A percentile compares a stretch with the other conserved stretches of the same genome.
These are phyloP conservation scores for Sisymbrium irio DNA, from an alignment of 345 rosid species.

Conservation along the genomic window DNA sequence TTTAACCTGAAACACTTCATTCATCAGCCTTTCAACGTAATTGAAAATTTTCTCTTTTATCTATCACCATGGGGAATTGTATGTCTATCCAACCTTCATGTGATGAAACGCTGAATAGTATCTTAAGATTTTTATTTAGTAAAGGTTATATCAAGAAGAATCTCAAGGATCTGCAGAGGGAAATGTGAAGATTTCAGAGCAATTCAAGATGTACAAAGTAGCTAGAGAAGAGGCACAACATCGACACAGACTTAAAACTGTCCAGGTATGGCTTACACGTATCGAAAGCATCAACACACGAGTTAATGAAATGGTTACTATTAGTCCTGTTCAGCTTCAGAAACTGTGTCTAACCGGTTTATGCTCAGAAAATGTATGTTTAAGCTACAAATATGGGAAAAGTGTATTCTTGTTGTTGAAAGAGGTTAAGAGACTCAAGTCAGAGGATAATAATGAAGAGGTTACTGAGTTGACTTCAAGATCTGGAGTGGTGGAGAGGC, in stretches of 20 bases:
- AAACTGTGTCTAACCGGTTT: too few species aligned
- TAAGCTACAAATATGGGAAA: conserved; percentile 1
- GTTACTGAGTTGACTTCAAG: background rate
- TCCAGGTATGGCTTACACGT: too few species aligned
- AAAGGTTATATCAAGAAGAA: background rate
- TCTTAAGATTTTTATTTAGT: background rate
- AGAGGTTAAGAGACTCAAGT: background rate
- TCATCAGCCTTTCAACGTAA: background rate
- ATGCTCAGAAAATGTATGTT: background rate
- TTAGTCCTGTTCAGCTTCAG: too few species aligned
- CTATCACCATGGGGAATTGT: background rate
- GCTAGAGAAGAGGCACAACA: too few species aligned
- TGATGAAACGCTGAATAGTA: background rate
- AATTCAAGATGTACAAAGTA: too few species aligned
- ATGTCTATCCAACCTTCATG: background rate
- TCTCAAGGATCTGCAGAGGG: background rate
- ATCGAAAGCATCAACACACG: too few species aligned
- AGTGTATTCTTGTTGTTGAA: background rate
- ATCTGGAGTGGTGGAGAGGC: background rate
- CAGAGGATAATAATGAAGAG: background rate
- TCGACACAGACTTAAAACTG: too few species aligned
- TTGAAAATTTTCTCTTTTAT: background rate
- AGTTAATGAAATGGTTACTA: too few species aligned
- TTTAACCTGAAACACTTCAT: background rate
- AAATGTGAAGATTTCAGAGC: background rate